Conservation (phyloP, 257 asterid genomes). For the Solanum gandarillasii region DNA sequence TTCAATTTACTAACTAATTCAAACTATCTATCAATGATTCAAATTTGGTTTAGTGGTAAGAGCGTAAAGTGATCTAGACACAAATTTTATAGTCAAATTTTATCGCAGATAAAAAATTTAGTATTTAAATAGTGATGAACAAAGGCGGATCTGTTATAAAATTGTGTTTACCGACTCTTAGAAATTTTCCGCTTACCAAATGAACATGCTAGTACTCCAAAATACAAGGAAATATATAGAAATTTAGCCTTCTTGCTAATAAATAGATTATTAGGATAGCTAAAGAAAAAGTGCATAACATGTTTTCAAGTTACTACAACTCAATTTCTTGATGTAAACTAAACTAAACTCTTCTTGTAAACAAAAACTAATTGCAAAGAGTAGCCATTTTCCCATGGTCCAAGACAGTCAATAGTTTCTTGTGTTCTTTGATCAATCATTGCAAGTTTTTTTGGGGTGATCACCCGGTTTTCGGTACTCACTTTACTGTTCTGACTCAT, state of each 20-base stretch:
- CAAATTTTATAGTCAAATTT: background rate
- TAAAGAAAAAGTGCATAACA: background rate
- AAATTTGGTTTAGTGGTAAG: background rate
- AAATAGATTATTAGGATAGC: background rate
- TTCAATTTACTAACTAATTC: background rate
- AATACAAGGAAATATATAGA: background rate
- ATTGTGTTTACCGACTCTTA: background rate
- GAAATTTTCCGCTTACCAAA: background rate
- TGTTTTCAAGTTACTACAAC: background rate
- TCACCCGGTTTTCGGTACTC: background rate
- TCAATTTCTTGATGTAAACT: slow-evolving; percentile 1
- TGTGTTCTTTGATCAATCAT: background rate
- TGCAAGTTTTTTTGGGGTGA: background rate
- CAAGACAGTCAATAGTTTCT: too few relatives aligned
- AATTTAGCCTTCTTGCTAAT: background rate
- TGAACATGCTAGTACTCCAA: background rate
- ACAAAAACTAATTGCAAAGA: background rate
- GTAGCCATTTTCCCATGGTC: background rate
- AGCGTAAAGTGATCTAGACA: background rate
- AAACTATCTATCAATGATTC: background rate
- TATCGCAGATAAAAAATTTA: background rate
- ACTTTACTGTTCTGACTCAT: background rate
- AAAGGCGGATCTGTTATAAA: background rate
- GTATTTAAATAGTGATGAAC: too few relatives aligned
- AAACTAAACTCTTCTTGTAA: background rate